These are phyloP conservation scores for Phytophthora capsici DNA, from an alignment of 352 stramenopile genomes.

Conservation along the genomic window DNA sequence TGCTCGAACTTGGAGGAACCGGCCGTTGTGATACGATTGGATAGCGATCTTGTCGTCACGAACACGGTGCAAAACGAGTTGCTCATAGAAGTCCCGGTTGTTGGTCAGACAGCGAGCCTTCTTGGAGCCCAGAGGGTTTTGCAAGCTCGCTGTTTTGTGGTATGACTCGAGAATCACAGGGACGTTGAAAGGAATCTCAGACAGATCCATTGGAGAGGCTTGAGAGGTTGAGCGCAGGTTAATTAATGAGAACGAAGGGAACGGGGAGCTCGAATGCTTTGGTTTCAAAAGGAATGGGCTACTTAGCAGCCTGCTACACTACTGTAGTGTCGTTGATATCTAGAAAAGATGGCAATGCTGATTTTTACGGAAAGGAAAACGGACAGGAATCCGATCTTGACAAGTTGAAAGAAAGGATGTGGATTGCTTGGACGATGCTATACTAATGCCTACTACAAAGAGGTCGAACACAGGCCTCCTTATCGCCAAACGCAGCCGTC, in stretches of 20 bases:
- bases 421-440: slow-evolving; percentile 36
- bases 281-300: not conserved
- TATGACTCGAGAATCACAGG: slow-evolving; percentile 41
- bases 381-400: not conserved
- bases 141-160: slow-evolving; percentile 27
- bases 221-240: slow-evolving; percentile 12
- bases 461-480: slow-evolving; percentile 33
- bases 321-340: no score
- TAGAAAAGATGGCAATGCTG: not conserved
- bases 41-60: slow-evolving; percentile 43
- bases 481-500: slow-evolving; percentile 25
- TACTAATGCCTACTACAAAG: slow-evolving; percentile 43
- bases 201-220: slow-evolving; percentile 29
- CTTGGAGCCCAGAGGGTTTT: slow-evolving; percentile 42
- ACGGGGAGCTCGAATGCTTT: not conserved
- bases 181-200: slow-evolving; percentile 37
- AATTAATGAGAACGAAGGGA: not conserved
- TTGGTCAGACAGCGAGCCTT: slow-evolving; percentile 35
- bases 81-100: slow-evolving; percentile 38
- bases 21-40: slow-evolving; percentile 29
- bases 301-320: not conserved
- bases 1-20: slow-evolving; percentile 36
- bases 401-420: slow-evolving; percentile 31
- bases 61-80: slow-evolving; percentile 37
- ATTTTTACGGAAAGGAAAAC: no score